phyloP scores from a whole-genome alignment of 768 basidiomycete genomes.

The Lactarius vividus region DNA sequence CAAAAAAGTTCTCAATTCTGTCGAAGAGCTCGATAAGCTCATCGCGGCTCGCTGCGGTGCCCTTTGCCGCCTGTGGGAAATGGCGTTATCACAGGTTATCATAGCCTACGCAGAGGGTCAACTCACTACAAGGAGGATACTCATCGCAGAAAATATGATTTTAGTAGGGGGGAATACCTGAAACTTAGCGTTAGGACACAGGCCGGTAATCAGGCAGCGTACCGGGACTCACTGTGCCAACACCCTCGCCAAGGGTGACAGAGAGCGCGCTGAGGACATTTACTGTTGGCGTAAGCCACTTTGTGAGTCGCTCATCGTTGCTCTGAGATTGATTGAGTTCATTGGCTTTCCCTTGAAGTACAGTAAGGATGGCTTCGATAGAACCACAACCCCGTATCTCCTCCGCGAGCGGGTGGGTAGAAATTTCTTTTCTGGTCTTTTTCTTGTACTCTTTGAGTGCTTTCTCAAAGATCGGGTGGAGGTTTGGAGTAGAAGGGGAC shows the following conservation, averaged over 20 bases:
- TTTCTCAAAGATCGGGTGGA: neutral
- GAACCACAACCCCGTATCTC: neutral
- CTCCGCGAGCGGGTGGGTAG: neutral
- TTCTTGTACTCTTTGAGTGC: neutral
- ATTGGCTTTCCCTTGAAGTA: neutral
- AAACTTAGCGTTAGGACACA: neutral
- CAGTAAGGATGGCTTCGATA: neutral
- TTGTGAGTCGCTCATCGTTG: neutral
- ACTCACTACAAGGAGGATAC: neutral
- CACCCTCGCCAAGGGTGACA: neutral
- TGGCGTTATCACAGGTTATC: neutral
- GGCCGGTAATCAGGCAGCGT: neutral
- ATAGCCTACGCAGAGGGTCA: neutral
- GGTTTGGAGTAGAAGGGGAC: neutral
- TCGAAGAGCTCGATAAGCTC: neutral
- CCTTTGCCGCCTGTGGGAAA: neutral
- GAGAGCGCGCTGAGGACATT: neutral
- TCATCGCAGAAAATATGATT: neutral
- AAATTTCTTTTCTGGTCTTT: neutral
- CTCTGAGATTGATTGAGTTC: neutral
- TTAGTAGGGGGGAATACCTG: neutral
- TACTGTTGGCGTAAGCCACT: neutral
- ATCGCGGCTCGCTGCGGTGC: neutral
- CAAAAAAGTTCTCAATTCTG: neutral
- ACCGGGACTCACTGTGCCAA: neutral